A percentile compares a stretch with the other conserved stretches of the same genome.
phyloP scores from a whole-genome alignment of 2,329 filamentous ascomycete species.

The Fusarium burgessii region DNA sequence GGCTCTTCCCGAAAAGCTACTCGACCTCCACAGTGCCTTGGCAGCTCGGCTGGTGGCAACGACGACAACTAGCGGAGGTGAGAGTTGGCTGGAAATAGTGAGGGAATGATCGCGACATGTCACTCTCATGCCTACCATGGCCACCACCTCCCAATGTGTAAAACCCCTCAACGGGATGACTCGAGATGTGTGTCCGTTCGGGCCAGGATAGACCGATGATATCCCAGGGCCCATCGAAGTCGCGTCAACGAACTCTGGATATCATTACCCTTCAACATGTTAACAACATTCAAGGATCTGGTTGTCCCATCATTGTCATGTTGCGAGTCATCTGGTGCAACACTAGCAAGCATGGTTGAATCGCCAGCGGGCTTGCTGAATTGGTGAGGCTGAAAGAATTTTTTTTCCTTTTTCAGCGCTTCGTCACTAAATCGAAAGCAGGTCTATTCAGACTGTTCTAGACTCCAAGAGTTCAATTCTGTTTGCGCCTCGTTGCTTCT shows the following conservation, averaged over 20 bases:
- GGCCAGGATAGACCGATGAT: not conserved
- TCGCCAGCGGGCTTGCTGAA: not conserved
- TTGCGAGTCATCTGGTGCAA: conserved; percentile 12
- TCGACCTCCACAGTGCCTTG: conserved; percentile 19
- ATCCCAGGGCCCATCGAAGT: not conserved
- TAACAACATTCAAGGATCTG: not conserved
- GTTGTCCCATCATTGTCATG: not conserved
- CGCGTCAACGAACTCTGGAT: not conserved
- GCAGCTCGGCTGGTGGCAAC: conserved; percentile 12
- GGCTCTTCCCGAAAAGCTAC: conserved; percentile 20
- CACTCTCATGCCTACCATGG: conserved; percentile 3
- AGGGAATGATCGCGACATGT: conserved; percentile 25
- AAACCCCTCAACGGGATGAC: conserved; percentile 4
- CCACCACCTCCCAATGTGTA: conserved; percentile 2
- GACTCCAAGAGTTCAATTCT: conserved; percentile 2
- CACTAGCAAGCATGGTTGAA: conserved; percentile 4
- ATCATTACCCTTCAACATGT: not conserved
- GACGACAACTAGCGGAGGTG: conserved; percentile 6
- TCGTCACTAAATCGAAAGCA: not conserved
- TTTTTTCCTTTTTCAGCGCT: not conserved
- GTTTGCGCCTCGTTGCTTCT: not conserved
- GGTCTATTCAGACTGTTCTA: not conserved
- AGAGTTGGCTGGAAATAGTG: conserved; percentile 22
- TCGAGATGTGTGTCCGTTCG: conserved; percentile 5
- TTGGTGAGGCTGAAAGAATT: not conserved